phyloP scores from a whole-genome alignment of 148 eudicot species.

The Pharnaceum exiguum region DNA sequence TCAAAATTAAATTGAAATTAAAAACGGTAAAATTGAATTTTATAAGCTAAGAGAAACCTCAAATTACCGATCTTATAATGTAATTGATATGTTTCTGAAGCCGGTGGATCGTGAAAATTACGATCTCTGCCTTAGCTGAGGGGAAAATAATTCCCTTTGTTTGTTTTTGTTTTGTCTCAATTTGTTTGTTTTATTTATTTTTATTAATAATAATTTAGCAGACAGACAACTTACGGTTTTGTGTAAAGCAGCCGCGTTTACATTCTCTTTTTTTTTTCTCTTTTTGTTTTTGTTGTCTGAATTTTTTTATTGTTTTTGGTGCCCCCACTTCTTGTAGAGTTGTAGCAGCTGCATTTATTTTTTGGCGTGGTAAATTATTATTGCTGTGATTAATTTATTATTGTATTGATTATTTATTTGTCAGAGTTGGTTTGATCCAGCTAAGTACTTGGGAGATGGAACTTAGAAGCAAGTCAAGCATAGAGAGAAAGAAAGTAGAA shows the following conservation, averaged over 20 bases:
- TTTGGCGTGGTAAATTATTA: too few species aligned
- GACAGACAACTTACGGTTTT: slow-evolving; percentile 44
- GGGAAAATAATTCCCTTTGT: too few species aligned
- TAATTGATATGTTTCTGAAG: neutral
- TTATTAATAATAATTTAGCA: slow-evolving; percentile 54
- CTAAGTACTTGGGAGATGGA: too few species aligned
- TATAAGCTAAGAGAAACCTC: neutral
- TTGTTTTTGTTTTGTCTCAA: too few species aligned
- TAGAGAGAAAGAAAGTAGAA: too few species aligned
- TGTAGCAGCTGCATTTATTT: too few species aligned
- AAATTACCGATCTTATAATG: neutral
- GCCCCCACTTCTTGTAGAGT: too few species aligned
- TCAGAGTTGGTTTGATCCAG: too few species aligned
- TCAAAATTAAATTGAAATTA: slow-evolving; percentile 12
- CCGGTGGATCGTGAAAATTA: slow-evolving; percentile 35
- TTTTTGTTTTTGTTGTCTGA: neutral
- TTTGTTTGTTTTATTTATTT: too few species aligned
- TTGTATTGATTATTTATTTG: too few species aligned
- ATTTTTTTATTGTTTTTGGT: neutral
- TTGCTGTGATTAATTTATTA: too few species aligned
- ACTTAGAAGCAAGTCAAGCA: too few species aligned
- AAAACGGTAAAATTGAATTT: neutral
- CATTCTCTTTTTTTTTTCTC: slow-evolving; percentile 5
- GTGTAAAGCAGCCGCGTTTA: slow-evolving; percentile 75
- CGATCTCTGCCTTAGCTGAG: slow-evolving; percentile 53